Base-by-base conservation (phyloP, 208 protist species). In the Kentomonas sorsogonicus region DNA sequence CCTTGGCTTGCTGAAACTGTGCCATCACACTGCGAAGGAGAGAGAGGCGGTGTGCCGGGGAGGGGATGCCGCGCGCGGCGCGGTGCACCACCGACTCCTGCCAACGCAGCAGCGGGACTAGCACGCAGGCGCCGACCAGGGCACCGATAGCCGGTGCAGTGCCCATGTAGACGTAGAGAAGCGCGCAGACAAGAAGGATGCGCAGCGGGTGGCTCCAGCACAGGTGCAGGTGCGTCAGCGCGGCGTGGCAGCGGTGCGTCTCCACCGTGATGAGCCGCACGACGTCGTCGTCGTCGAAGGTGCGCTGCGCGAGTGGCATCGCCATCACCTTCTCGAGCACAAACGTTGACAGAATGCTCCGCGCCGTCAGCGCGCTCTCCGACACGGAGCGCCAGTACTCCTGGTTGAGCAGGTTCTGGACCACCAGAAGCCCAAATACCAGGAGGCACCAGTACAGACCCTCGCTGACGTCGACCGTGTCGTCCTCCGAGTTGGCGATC, bases 251-350 rank as follows among this genome's bases (percentile, higher is more conserved):
- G 16, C 73, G 73, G 46, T 33, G 45, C 15, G 66, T 68, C 63
- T 84, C 73, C 40, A 75, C 66, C 20, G 66, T 75, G 7, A 80
- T 61, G 25, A 89, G 53, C 38, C 68, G 48, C 30, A 84, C 52
- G 11, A 89, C 69, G 53, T 83, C 77, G 15, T 45, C 48, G 43
- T 84, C 77, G 16, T 47, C 69, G 57, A 77, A 84, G 27, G 66
- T 79, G 65, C 74, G 72, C 63, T 88, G 80, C 26, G 77, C 76
- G 22, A 84, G 67, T 13, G 77, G 74, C 7, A 89, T 64, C 3
- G 66, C 60, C 50, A 89, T 63, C 27, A 73, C 60, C 58, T 88
- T 83, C 61, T 89, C 81, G 16, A 89, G 30, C 53, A 85, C 66
- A 18, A 89, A 50, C 25, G 74, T 61, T 11, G 66, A 67, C 6